phyloP scores from a whole-genome alignment of 75 land plant species.

The Pseudotsuga menziesii region DNA sequence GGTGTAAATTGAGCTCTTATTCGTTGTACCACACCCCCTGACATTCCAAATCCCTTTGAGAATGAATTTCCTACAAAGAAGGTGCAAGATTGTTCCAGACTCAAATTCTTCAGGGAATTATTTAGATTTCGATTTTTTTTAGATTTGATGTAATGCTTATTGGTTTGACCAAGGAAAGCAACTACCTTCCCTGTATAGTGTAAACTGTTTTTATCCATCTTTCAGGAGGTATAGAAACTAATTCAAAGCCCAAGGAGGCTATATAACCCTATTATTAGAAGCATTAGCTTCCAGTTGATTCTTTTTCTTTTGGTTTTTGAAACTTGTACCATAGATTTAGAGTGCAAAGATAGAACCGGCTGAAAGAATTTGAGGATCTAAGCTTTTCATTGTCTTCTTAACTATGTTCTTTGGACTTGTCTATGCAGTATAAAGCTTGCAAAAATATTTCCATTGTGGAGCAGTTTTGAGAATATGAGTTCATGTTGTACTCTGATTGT shows the following conservation, averaged over 20 bases:
- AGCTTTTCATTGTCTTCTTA: constrained; percentile 7
- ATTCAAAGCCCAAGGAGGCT: background rate
- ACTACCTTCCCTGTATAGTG: too few species aligned
- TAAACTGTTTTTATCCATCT: too few species aligned
- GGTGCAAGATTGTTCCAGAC: constrained; percentile 29
- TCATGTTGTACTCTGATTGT: too few species aligned
- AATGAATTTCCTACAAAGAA: constrained; percentile 29
- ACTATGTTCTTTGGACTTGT: background rate
- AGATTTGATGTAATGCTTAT: too few species aligned
- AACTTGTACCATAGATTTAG: constrained; percentile 5
- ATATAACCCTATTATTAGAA: background rate
- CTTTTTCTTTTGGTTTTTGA: background rate
- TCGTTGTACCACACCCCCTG: constrained; percentile 87
- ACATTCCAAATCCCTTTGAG: too few species aligned
- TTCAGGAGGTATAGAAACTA: background rate
- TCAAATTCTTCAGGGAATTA: constrained; percentile 10
- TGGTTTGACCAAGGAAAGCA: too few species aligned
- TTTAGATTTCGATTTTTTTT: too few species aligned
- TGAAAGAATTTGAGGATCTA: background rate
- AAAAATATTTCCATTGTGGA: background rate
- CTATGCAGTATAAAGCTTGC: constrained; percentile 6
- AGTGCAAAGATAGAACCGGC: background rate
- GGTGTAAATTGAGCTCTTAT: constrained; percentile 96
- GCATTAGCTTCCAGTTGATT: background rate
- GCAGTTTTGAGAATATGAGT: too few species aligned